phyloP scores from a whole-genome alignment of 768 basidiomycete species.

The Pleurotus giganteus region DNA sequence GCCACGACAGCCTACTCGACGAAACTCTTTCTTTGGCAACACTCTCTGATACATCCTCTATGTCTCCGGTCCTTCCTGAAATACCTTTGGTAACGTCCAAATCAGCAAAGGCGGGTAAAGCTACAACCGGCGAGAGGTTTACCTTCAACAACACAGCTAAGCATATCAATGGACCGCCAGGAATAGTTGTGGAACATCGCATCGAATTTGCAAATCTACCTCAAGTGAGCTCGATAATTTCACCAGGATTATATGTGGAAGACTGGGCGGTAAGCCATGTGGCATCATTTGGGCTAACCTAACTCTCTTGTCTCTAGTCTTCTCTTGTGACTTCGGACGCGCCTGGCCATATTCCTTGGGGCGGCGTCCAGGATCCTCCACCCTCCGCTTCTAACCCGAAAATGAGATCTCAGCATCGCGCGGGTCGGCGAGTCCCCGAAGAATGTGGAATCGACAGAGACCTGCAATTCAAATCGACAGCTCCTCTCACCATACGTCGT shows the following conservation, averaged over 20 bases:
- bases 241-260: constrained; percentile 35
- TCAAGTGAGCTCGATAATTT: constrained; percentile 34
- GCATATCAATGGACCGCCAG: not conserved
- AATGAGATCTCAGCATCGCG: constrained; percentile 31
- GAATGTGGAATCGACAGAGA: not conserved
- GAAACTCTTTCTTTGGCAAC: constrained; percentile 7
- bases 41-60: constrained; percentile 4
- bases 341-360: constrained; percentile 42
- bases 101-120: not conserved
- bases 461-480: constrained; percentile 13
- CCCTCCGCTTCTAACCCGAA: no score
- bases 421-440: constrained; percentile 9
- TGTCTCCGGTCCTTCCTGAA: not conserved
- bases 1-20: constrained; percentile 7
- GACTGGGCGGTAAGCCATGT: constrained; percentile 38
- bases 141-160: not conserved
- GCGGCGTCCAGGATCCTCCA: constrained; percentile 17
- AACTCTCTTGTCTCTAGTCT: constrained; percentile 19
- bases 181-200: constrained; percentile 19
- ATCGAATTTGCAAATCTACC: constrained; percentile 31
- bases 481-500: constrained; percentile 19
- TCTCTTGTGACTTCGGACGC: constrained; percentile 25
- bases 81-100: not conserved
- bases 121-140: no score
- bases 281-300: not conserved